Percentiles rank a stretch among this genome's conserved stretches.
Evolutionary conservation across 495 filamentous ascomycete genomes (phyloP).

Genomic region (Usnea hakonensis): DNA sequence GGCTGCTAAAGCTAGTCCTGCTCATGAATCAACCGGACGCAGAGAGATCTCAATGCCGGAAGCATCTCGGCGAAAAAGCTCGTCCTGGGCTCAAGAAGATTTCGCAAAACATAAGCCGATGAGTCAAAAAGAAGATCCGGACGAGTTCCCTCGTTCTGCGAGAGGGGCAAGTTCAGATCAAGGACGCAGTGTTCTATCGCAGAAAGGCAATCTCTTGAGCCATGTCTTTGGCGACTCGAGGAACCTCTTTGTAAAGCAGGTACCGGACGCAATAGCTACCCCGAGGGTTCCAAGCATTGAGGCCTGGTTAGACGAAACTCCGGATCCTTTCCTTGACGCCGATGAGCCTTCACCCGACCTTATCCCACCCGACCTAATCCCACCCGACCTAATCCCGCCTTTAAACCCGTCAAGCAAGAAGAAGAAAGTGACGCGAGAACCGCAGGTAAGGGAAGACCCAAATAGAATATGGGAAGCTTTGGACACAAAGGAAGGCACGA

Average conservation of each 20-base stretch:
- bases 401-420: constrained; percentile 22
- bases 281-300: constrained; percentile 56
- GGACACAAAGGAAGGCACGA: constrained; percentile 21
- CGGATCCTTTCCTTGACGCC: constrained; percentile 63
- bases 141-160: constrained; percentile 6
- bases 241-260: constrained; percentile 48
- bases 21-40: not conserved
- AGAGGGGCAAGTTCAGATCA: constrained; percentile 6
- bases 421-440: constrained; percentile 13
- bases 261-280: constrained; percentile 46
- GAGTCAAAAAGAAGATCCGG: constrained; percentile 9
- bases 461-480: constrained; percentile 23
- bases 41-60: constrained; percentile 13
- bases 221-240: constrained; percentile 46
- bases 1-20: constrained; percentile 1
- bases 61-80: not conserved
- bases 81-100: not conserved
- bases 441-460: constrained; percentile 17
- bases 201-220: constrained; percentile 43
- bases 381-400: constrained; percentile 40
- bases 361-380: too few species aligned
- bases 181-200: constrained; percentile 27
- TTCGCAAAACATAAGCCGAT: not conserved
- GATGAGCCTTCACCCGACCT: constrained; percentile 35
- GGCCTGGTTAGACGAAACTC: constrained; percentile 65